A percentile compares a stretch with the other conserved stretches of the same genome.
Evolutionary conservation across 139 green algal species (phyloP).

Genomic region (Nannochloris sp.): DNA sequence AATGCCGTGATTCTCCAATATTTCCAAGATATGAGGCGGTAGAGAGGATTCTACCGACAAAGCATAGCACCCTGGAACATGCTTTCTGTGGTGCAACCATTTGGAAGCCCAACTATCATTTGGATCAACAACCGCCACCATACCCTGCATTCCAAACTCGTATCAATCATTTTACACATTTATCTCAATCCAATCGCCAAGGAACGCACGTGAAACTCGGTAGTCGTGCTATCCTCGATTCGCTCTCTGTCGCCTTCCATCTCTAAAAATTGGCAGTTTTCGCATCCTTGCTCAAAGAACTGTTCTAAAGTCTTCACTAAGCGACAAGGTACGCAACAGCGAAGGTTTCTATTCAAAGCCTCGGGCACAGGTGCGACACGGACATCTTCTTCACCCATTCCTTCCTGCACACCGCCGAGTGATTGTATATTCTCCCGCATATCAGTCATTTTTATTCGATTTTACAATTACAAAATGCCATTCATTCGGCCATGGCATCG

Average conservation of each 20-base stretch:
- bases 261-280: slow-evolving; percentile 61
- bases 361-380: slow-evolving; percentile 18
- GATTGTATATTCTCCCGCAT: too few species aligned
- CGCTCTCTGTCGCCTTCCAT: slow-evolving; percentile 45
- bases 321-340: slow-evolving; percentile 33
- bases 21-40: slow-evolving; percentile 17
- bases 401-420: not conserved
- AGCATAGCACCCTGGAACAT: slow-evolving; percentile 38
- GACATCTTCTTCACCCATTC: not conserved
- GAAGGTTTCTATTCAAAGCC: slow-evolving; percentile 33
- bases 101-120: slow-evolving; percentile 53
- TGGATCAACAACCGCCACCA: slow-evolving; percentile 59
- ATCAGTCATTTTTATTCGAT: too few species aligned
- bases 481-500: too few species aligned
- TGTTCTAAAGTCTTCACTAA: slow-evolving; percentile 38
- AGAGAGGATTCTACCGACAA: slow-evolving; percentile 22
- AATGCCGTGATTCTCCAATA: slow-evolving; percentile 10
- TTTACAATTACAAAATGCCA: too few species aligned
- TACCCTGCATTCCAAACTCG: slow-evolving; percentile 23
- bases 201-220: slow-evolving; percentile 58
- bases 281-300: slow-evolving; percentile 55
- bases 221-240: slow-evolving; percentile 56
- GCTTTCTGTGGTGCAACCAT: slow-evolving; percentile 53
- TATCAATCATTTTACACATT: too few species aligned
- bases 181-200: not conserved